Evolutionary conservation across 1,284 basidiomycete genomes (phyloP), one percentile per base, ranked within the genome.

Genomic region (Cryptococcus wingfieldii): DNA sequence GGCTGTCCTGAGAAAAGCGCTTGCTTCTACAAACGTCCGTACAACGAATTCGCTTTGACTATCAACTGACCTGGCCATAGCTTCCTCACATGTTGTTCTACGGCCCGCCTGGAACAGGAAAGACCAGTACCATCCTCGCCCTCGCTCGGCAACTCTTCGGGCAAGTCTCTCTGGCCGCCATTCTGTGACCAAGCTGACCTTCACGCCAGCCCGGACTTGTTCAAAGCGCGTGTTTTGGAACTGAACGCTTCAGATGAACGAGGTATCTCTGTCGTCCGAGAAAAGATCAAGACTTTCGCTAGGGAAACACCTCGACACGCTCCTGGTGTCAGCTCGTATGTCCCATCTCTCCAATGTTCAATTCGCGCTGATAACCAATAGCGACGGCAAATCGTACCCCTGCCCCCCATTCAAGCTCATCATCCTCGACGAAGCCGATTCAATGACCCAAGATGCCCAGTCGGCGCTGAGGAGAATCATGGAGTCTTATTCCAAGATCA

Each of bases 81-180:
- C 82, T 99, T 47, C 95, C 96, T 2, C 96, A 99, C 72, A 98
- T 98, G 95, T 81, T 99, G 50, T 98, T 99, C 80, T 99, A 99
- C 67, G 96, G 96, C 0, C 96, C 96, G 18, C 96, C 96, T 9
- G 96, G 96, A 31, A 98, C 96, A 7, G 96, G 96, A 49, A 99
- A 99, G 78, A 99, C 96, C 14, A 96, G 92, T 39, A 98, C 96
- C 1, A 98, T 99, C 66, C 85, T 99, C 14, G 96, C 96, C 13
- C 80, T 99, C 41, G 82, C 96, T 44, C 82, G 94, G 49, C 93
- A 98, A 75, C 83, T 99, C 16, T 99, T 95, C 71, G 96, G 96
- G 90, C 91, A 60, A 58, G 83, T 64, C 27, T 47, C 2, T 34
- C 19, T 2, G 23, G 23, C 23, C 23, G 23, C 23, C 23, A 23